These are phyloP conservation scores for Xylariomycetidae sp. DNA, from an alignment of 2,329 filamentous ascomycete species.

Conservation along the genomic window DNA sequence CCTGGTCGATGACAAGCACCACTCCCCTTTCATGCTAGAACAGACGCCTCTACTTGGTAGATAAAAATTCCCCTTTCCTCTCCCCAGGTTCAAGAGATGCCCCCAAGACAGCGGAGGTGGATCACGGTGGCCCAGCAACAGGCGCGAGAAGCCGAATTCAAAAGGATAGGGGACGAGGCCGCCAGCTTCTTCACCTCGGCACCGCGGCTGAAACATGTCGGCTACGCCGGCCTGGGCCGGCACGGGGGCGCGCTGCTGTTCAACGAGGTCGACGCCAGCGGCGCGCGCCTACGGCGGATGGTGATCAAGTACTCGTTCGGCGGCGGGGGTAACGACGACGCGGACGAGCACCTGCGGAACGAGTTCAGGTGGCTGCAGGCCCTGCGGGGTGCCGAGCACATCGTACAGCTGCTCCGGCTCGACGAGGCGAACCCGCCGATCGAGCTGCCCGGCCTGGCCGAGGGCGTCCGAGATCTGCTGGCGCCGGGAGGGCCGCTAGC, in stretches of 20 bases:
- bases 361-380: constrained; percentile 4
- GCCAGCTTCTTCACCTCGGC: constrained; percentile 1
- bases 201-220: constrained; percentile 1
- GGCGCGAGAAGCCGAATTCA: too few relatives aligned
- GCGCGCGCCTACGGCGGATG: not conserved
- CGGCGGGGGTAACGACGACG: constrained; percentile 1
- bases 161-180: too few relatives aligned
- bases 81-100: too few relatives aligned
- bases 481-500: too few relatives aligned
- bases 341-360: constrained; percentile 8
- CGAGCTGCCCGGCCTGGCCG: not conserved
- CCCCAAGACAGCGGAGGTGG: too few relatives aligned
- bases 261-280: not conserved
- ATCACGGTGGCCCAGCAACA: too few relatives aligned
- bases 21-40: too few relatives aligned
- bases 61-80: too few relatives aligned
- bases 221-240: constrained; percentile 5
- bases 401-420: constrained; percentile 5
- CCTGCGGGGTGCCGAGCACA: constrained; percentile 9
- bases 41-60: too few relatives aligned
- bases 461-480: not conserved
- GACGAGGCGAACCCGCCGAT: constrained; percentile 4
- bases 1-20: too few relatives aligned
- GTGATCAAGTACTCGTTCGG: constrained; percentile 11
- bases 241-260: constrained; percentile 8